Percentiles rank a stretch among this genome's conserved stretches.
phyloP scores from a whole-genome alignment of 1,284 basidiomycete genomes.

The Boletellus deceptivus region DNA sequence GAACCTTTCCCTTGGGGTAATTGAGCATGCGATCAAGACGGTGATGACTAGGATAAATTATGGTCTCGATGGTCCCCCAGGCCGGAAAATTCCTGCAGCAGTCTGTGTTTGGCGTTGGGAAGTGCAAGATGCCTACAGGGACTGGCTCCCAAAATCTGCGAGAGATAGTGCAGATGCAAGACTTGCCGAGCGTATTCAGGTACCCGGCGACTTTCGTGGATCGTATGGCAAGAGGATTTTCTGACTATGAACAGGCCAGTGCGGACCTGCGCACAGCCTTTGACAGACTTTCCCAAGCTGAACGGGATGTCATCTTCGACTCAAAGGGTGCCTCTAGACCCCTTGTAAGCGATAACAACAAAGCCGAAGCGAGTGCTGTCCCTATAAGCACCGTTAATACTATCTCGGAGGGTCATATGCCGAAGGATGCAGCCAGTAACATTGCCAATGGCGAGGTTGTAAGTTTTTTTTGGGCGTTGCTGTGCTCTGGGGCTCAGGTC shows the following conservation, averaged over 20 bases:
- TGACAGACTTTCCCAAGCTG: slow-evolving; percentile 52
- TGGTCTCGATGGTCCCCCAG: slow-evolving; percentile 55
- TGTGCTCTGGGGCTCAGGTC: neutral
- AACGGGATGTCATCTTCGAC: slow-evolving; percentile 54
- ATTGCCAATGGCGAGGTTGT: slow-evolving; percentile 37
- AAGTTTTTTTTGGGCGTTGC: slow-evolving; percentile 2
- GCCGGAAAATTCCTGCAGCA: slow-evolving; percentile 53
- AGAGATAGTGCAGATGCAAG: slow-evolving; percentile 66
- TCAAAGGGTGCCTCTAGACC: slow-evolving; percentile 45
- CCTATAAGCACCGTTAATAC: slow-evolving; percentile 4
- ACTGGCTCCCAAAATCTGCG: slow-evolving; percentile 70
- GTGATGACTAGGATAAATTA: slow-evolving; percentile 71
- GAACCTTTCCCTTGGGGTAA: slow-evolving; percentile 45
- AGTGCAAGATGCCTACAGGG: slow-evolving; percentile 53
- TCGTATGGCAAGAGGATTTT: neutral
- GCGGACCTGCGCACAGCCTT: slow-evolving; percentile 53
- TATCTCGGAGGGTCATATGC: slow-evolving; percentile 6
- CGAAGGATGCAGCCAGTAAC: slow-evolving; percentile 31
- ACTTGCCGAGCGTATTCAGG: slow-evolving; percentile 64
- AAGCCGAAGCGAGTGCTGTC: slow-evolving; percentile 19
- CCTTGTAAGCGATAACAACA: slow-evolving; percentile 39
- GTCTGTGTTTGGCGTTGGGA: slow-evolving; percentile 90
- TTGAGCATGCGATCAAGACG: slow-evolving; percentile 62
- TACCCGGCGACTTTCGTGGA: slow-evolving; percentile 30
- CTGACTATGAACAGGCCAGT: slow-evolving; percentile 50